A percentile compares a stretch with the other conserved stretches of the same genome.
Evolutionary conservation across 2,329 filamentous ascomycete genomes (phyloP).

Genomic region (Myriosclerotinia curreyana): DNA sequence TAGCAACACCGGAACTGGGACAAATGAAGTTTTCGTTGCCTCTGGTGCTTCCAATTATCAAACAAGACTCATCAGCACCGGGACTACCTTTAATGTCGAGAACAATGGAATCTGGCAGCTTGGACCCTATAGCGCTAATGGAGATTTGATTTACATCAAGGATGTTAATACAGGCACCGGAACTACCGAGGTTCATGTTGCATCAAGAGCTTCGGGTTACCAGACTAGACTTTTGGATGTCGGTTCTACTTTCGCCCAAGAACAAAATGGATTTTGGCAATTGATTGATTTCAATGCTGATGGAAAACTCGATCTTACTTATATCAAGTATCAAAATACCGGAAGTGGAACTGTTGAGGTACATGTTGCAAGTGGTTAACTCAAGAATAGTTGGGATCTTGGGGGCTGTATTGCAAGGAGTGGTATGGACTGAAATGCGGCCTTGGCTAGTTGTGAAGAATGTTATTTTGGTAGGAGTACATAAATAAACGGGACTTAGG

Average conservation of each 20-base stretch:
- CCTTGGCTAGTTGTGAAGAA: background rate
- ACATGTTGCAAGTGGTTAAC: conserved; percentile 22
- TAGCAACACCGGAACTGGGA: conserved; percentile 12
- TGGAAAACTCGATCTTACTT: conserved; percentile 20
- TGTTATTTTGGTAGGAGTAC: background rate
- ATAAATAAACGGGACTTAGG: background rate
- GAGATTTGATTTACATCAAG: conserved; percentile 21
- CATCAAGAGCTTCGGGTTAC: conserved; percentile 7
- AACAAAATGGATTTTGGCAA: conserved; percentile 16
- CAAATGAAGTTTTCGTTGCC: conserved; percentile 17
- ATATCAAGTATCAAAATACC: conserved; percentile 22
- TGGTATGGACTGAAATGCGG: background rate
- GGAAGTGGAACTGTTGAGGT: conserved; percentile 19
- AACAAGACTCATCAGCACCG: background rate
- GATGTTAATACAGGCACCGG: conserved; percentile 12
- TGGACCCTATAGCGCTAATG: background rate
- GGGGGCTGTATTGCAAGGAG: background rate
- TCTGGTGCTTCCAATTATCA: conserved; percentile 15
- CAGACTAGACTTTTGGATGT: conserved; percentile 12
- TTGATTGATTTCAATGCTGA: conserved; percentile 20
- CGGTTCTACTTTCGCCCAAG: conserved; percentile 13
- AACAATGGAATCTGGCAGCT: conserved; percentile 20
- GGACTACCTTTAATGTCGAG: conserved; percentile 8
- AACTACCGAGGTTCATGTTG: conserved; percentile 16
- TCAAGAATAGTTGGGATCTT: background rate